A percentile compares a stretch with the other conserved stretches of the same genome.
Conservation (phyloP, 768 basidiomycete genomes). For the Rhodotorula taiwanensis region DNA sequence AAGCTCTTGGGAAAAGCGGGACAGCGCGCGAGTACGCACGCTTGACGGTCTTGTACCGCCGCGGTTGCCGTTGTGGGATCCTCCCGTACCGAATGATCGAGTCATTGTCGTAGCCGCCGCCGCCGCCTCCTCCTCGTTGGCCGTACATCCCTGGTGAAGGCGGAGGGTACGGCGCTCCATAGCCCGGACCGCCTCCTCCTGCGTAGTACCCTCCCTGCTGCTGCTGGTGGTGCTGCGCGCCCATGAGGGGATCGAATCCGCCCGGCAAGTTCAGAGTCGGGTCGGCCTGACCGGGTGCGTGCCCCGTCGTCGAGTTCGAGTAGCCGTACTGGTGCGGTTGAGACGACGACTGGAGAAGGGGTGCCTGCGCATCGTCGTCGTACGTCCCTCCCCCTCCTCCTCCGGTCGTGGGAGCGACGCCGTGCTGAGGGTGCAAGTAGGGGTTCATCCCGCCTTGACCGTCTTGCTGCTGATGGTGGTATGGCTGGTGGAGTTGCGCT, state of each 20-base stretch:
- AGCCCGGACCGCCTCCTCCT: not conserved
- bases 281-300: constrained; percentile 16
- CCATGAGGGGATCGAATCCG: constrained; percentile 20
- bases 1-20: not conserved
- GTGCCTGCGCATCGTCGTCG: constrained; percentile 18
- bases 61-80: constrained; percentile 81
- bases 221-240: constrained; percentile 47
- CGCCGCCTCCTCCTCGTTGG: not conserved
- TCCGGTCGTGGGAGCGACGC: constrained; percentile 11
- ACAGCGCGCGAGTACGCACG: constrained; percentile 54
- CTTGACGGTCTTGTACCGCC: constrained; percentile 90
- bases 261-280: constrained; percentile 14
- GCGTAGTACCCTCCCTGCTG: no score
- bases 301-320: constrained; percentile 11
- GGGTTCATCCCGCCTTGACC: no score
- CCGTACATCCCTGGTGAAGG: not conserved
- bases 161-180: no score
- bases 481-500: not conserved
- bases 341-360: not conserved
- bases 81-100: constrained; percentile 61
- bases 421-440: no score
- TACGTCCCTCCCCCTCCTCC: not conserved
- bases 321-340: not conserved
- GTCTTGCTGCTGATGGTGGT: no score
- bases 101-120: constrained; percentile 19